Conservation (phyloP, 2,329 filamentous ascomycete species). For the Neonectria coccinea region DNA sequence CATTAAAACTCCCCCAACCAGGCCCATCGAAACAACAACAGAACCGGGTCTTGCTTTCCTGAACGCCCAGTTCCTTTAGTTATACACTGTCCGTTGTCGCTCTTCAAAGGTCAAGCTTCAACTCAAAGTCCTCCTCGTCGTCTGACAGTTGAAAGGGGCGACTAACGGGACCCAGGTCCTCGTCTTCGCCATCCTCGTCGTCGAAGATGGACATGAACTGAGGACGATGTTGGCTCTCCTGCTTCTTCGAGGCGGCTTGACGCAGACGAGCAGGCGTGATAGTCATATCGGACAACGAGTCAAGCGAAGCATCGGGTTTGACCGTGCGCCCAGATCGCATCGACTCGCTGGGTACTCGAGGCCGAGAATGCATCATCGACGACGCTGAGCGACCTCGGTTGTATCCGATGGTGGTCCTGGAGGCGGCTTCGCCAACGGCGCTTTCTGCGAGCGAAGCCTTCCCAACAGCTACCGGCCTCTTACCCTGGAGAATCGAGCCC, state of each 20-base stretch:
- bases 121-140: conserved; percentile 68
- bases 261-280: conserved; percentile 59
- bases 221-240: conserved; percentile 54
- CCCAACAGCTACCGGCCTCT: conserved; percentile 49
- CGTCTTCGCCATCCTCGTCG: conserved; percentile 56
- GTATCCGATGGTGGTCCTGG: conserved; percentile 87
- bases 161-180: conserved; percentile 47
- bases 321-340: conserved; percentile 27
- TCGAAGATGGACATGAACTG: conserved; percentile 71
- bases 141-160: conserved; percentile 46
- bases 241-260: conserved; percentile 39
- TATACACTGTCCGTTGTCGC: conserved; percentile 15
- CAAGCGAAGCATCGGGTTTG: conserved; percentile 33
- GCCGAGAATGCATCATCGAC: conserved; percentile 55
- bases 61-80: conserved; percentile 39
- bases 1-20: conserved; percentile 11
- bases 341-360: conserved; percentile 33
- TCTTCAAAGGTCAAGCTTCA: conserved; percentile 57
- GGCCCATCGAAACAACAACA: background rate
- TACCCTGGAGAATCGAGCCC: conserved; percentile 47
- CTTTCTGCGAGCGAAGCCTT: conserved; percentile 67
- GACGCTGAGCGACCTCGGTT: conserved; percentile 76
- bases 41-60: conserved; percentile 3
- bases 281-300: conserved; percentile 51
- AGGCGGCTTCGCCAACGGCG: conserved; percentile 73